Evolutionary conservation across 2,329 filamentous ascomycete genomes (phyloP).

Genomic region (Colletotrichum karsti): DNA sequence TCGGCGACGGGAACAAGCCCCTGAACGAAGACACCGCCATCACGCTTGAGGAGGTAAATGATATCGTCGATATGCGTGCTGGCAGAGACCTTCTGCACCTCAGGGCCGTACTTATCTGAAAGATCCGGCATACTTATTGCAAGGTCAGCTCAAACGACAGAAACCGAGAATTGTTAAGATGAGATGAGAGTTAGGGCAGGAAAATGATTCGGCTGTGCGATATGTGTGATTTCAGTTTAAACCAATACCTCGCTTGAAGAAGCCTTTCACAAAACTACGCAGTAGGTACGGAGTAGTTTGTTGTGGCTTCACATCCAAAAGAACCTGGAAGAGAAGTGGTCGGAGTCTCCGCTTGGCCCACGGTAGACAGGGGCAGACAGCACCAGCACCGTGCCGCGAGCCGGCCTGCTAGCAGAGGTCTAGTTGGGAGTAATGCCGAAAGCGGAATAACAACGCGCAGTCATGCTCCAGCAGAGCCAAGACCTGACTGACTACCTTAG

Average conservation of each 20-base stretch:
- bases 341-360: neutral
- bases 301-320: neutral
- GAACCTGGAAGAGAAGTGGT: too few relatives aligned
- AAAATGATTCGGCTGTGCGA: too few relatives aligned
- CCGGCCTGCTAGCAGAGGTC: too few relatives aligned
- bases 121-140: neutral
- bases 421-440: neutral
- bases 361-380: neutral
- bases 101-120: slow-evolving; percentile 4
- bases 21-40: slow-evolving; percentile 19
- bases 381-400: neutral
- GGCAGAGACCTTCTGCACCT: slow-evolving; percentile 10
- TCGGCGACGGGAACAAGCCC: neutral
- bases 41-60: slow-evolving; percentile 18
- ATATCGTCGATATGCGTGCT: slow-evolving; percentile 6
- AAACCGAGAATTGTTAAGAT: neutral
- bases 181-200: neutral
- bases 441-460: neutral
- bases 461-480: too few relatives aligned
- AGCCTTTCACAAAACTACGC: too few relatives aligned
- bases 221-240: too few relatives aligned
- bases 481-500: too few relatives aligned
- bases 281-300: too few relatives aligned
- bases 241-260: too few relatives aligned
- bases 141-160: neutral